Conservation (phyloP, 2,329 filamentous ascomycete genomes). For the Aspergillus sergii region DNA sequence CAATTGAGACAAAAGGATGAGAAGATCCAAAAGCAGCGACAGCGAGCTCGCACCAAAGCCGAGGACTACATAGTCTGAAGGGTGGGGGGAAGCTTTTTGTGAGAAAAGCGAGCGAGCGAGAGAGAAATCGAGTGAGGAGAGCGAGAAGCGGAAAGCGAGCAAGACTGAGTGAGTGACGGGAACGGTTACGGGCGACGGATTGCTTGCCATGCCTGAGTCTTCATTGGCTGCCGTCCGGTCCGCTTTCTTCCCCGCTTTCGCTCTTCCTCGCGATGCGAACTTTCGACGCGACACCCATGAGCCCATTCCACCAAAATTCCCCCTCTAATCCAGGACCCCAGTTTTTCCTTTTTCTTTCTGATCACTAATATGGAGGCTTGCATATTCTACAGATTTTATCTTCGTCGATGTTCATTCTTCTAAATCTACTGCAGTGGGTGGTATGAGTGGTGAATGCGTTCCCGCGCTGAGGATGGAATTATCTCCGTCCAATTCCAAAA, state of each 20-base stretch:
- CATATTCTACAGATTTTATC: neutral
- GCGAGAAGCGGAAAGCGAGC: constrained; percentile 28
- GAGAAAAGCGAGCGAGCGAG: constrained; percentile 35
- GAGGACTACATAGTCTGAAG: constrained; percentile 45
- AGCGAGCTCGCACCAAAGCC: constrained; percentile 35
- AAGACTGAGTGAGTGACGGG: constrained; percentile 17
- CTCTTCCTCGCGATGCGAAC: constrained; percentile 4
- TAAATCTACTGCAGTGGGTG: neutral
- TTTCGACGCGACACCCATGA: constrained; percentile 1
- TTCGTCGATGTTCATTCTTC: neutral
- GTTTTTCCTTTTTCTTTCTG: neutral
- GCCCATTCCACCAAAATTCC: neutral
- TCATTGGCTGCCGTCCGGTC: constrained; percentile 3
- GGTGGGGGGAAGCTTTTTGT: constrained; percentile 31
- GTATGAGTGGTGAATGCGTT: neutral
- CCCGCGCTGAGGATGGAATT: constrained; percentile 2
- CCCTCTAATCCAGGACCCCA: too few species aligned
- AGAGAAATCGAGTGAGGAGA: constrained; percentile 32
- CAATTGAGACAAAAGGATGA: constrained; percentile 28
- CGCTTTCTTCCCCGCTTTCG: constrained; percentile 8
- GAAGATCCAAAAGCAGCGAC: constrained; percentile 28
- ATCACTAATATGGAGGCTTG: neutral
- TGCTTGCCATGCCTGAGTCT: neutral
- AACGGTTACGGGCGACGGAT: constrained; percentile 7
- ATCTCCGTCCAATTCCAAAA: constrained; percentile 4